Evolutionary conservation across 78 protist species (phyloP), one percentile per base, ranked within the genome.

Genomic region (Dictyostelium citrinum): DNA sequence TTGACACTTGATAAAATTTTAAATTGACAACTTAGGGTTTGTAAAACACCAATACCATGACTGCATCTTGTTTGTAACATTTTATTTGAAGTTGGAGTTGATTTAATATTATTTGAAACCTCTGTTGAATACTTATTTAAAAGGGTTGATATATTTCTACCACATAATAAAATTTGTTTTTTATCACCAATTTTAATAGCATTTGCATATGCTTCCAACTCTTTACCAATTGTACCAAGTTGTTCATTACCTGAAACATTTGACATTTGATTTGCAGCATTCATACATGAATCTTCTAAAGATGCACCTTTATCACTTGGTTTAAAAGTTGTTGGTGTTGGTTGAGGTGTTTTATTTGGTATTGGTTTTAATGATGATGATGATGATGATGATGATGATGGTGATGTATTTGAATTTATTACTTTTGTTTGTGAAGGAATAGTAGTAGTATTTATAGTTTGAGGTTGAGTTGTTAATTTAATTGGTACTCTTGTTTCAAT

Each of bases 1-100:
- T 88, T 88, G 5, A 88, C 93, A 78, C 86, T 75, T 27, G 93
- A 45, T 35, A 88, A 72, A 72, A 88, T 88, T 45, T 88, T 88
- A 11, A 88, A 58, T 68, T 88, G 93, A 49, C 84, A 88, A 20
- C 61, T 51, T 33, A 88, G 10, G 1, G 93, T 88, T 79, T 88
- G 67, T 11, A 88, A 72, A 24, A 80, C 72, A 31, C 51, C 37
- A 16, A 58, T 43, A 46, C 93, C 41, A 16, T 86, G 92, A 20
- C 17, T 43, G 35, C 80, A 37, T 46, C 71, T 77, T 27, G 79
- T 67, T 46, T 78, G 79, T 17, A 88, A 67, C 9, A 33, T 39
- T 31, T 68, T 17, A 22, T 49, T 79, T 29, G 41, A 33, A 33
- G 60, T 31, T 29, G 41, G 35, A 33, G 60, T 31, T 16, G 45